Base-by-base conservation (phyloP, 176 grass and related monocot species). In the Thalia dealbata region DNA sequence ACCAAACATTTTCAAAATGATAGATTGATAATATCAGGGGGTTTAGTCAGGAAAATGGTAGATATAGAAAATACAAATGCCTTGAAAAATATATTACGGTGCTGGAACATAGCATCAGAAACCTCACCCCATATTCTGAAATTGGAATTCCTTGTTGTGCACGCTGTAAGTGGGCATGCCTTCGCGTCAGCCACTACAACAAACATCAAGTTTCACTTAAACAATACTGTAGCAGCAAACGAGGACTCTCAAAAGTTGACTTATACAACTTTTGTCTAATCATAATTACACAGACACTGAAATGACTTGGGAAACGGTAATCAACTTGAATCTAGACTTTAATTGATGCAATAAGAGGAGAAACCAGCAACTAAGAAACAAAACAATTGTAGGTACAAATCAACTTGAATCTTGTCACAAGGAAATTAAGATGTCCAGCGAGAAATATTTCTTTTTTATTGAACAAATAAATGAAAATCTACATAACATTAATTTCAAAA, bases 111-210 rank as follows among this genome's bases (percentile, higher is more conserved):
- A 82, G 50, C 43, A 62, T 74, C 7, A 13, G 11, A 52, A 71
- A 35, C 14, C 78, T 63, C 82, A 99, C 95, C 87, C 95, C 90
- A 64, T 88, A 99, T 85, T 99, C 95, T 15, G 95, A 99, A 61
- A 95, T 87, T 65, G 95, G 90, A 78, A 95, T 99, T 78, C 95
- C 95, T 63, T 95, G 85, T 0, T 99, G 95, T 56, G 83, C 95
- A 70, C 95, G 91, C 51, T 73, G 85, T 50, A 81, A 78, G 74
- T 93, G 88, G 60, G 88, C 95, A 66, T 87, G 71, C 81, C 95
- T 91, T 80, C 90, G 88, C 74, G 51, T 91, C 73, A 93, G 42
- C 95, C 95, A 99, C 95, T 99, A 78, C 61, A 79, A 78, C 27
- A 74, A 24, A 82, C 15, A 76, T 58, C 26, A 61, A 64, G 54